Evolutionary conservation across 2,329 filamentous ascomycete genomes (phyloP).

Genomic region (Sporothrix schenckii): DNA sequence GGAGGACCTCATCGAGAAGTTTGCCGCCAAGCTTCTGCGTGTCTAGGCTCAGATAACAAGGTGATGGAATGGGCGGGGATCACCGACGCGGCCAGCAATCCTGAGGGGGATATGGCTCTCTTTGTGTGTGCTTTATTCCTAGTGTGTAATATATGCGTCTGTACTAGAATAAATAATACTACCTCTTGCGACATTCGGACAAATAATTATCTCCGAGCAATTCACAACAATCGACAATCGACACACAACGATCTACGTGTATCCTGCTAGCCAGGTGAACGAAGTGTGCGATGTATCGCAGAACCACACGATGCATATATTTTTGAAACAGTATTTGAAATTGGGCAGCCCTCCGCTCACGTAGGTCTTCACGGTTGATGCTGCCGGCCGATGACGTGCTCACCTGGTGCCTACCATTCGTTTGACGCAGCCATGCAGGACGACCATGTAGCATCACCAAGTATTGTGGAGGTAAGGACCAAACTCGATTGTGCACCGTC

Average conservation of each 20-base stretch:
- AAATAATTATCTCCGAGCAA: background rate
- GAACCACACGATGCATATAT: too few relatives aligned
- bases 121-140: background rate
- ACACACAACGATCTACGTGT: too few relatives aligned
- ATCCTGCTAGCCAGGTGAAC: too few relatives aligned
- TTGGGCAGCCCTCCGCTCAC: too few relatives aligned
- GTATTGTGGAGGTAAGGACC: background rate
- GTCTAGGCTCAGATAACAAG: constrained; percentile 46
- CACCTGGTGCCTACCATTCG: background rate
- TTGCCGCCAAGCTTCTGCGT: constrained; percentile 84
- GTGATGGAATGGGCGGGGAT: background rate
- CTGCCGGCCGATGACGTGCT: background rate
- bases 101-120: background rate
- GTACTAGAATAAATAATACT: constrained; percentile 29
- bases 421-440: constrained; percentile 10
- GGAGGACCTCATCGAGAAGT: constrained; percentile 82
- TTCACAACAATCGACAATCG: background rate
- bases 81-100: background rate
- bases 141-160: constrained; percentile 22
- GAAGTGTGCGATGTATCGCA: too few relatives aligned
- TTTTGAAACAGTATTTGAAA: too few relatives aligned
- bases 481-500: background rate
- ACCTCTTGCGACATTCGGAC: constrained; percentile 21
- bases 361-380: too few relatives aligned
- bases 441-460: background rate